phyloP scores from a whole-genome alignment of 1,284 basidiomycete species.

The Ceratobasidium sp. region DNA sequence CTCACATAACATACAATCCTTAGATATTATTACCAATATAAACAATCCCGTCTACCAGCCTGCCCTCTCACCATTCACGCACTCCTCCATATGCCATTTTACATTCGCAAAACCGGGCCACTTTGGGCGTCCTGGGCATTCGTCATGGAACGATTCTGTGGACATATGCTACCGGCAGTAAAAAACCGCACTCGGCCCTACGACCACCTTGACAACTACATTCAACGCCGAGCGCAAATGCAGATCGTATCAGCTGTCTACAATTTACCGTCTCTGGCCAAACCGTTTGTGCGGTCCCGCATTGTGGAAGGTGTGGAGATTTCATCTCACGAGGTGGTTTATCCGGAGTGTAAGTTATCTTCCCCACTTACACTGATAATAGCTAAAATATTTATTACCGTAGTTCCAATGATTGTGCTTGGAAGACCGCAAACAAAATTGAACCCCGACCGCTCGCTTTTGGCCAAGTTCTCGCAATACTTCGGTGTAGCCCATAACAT shows the following conservation, averaged over 20 bases:
- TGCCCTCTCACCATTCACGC: constrained; percentile 55
- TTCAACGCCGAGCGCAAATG: constrained; percentile 6
- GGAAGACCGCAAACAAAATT: neutral
- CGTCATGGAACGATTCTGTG: too few relatives aligned
- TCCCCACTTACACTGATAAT: neutral
- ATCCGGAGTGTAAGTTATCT: constrained; percentile 9
- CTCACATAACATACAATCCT: neutral
- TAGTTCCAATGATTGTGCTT: neutral
- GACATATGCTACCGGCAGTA: constrained; percentile 45
- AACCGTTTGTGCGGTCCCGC: neutral
- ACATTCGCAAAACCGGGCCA: constrained; percentile 49
- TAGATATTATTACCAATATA: constrained; percentile 54
- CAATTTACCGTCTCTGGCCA: neutral
- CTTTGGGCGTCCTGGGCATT: constrained; percentile 57
- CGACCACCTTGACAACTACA: constrained; percentile 1
- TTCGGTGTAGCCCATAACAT: neutral
- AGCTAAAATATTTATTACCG: neutral
- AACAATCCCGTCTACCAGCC: constrained; percentile 46
- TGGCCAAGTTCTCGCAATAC: constrained; percentile 2
- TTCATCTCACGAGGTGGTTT: neutral
- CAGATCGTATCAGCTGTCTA: neutral
- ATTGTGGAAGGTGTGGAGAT: neutral
- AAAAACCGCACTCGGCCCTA: constrained; percentile 39
- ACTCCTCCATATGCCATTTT: constrained; percentile 52
- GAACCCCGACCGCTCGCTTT: neutral